Evolutionary conservation across 163 green algal genomes (phyloP).

Genomic region (Trebouxiophyceae sp.): DNA sequence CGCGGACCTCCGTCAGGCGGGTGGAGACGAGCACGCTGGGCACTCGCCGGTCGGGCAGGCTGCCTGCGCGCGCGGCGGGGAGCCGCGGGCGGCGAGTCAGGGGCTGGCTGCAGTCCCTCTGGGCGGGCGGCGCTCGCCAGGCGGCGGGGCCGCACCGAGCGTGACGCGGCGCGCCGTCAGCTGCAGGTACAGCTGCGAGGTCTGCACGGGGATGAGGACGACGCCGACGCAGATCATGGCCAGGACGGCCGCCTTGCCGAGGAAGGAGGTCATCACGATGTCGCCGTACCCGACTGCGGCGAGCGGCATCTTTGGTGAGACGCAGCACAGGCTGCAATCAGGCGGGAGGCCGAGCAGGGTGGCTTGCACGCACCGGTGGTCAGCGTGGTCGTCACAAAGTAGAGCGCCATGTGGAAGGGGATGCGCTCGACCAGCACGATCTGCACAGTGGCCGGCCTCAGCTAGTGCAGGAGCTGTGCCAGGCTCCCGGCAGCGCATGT

Average conservation of each 20-base stretch:
- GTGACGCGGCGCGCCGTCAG: conserved; percentile 41
- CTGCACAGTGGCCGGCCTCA: neutral
- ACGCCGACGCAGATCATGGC: conserved; percentile 69
- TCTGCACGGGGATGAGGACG: conserved; percentile 71
- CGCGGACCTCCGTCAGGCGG: conserved; percentile 59
- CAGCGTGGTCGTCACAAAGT: conserved; percentile 75
- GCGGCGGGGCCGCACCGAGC: conserved; percentile 16
- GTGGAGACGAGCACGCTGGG: conserved; percentile 59
- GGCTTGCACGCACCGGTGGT: conserved; percentile 46
- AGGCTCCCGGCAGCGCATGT: too few relatives aligned
- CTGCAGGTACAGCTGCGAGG: conserved; percentile 57
- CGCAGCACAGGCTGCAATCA: neutral
- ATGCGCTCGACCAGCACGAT: conserved; percentile 62
- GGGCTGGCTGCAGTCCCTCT: too few relatives aligned
- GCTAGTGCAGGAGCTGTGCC: neutral
- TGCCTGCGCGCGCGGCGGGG: conserved; percentile 21
- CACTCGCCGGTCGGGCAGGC: conserved; percentile 20
- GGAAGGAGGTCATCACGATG: conserved; percentile 22
- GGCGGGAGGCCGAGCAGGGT: too few relatives aligned
- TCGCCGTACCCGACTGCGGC: conserved; percentile 55
- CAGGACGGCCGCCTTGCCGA: conserved; percentile 53
- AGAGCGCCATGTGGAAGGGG: conserved; percentile 72
- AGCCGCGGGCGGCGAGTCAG: too few relatives aligned
- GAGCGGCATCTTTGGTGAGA: neutral
- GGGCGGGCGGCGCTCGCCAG: neutral